phyloP scores from a whole-genome alignment of 345 rosid genomes.

The Odontarrhena argentea region DNA sequence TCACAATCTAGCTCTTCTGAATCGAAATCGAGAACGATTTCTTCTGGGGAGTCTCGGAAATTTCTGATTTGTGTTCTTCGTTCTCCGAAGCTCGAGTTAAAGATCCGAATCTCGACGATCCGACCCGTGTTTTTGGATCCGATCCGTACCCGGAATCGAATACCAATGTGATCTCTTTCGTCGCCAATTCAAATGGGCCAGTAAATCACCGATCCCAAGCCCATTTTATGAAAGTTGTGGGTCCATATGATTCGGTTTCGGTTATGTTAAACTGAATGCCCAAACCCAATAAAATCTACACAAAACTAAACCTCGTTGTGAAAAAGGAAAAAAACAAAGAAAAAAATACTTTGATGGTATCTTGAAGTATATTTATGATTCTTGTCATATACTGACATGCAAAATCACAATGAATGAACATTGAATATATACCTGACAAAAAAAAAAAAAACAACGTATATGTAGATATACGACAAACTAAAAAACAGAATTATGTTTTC shows the following conservation, averaged over 20 bases:
- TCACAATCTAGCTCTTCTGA: slow-evolving; percentile 19
- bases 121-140: slow-evolving; percentile 20
- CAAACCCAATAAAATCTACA: too few relatives aligned
- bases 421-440: slow-evolving; percentile 1
- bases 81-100: not conserved
- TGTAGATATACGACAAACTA: slow-evolving; percentile 4
- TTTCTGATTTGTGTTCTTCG: slow-evolving; percentile 26
- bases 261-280: too few relatives aligned
- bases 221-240: not conserved
- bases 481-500: not conserved
- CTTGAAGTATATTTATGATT: slow-evolving; percentile 28
- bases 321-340: not conserved
- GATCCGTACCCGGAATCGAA: not conserved
- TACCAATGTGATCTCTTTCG: not conserved
- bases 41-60: not conserved
- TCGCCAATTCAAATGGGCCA: not conserved
- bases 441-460: not conserved
- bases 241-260: too few relatives aligned
- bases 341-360: slow-evolving; percentile 19
- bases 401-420: slow-evolving; percentile 6
- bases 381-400: slow-evolving; percentile 6
- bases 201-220: not conserved
- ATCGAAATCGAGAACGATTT: not conserved
- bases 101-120: slow-evolving; percentile 29
- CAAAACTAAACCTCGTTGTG: too few relatives aligned